These are phyloP conservation scores for Fomitopsis serialis DNA, from an alignment of 768 basidiomycete species.

Conservation along the genomic window DNA sequence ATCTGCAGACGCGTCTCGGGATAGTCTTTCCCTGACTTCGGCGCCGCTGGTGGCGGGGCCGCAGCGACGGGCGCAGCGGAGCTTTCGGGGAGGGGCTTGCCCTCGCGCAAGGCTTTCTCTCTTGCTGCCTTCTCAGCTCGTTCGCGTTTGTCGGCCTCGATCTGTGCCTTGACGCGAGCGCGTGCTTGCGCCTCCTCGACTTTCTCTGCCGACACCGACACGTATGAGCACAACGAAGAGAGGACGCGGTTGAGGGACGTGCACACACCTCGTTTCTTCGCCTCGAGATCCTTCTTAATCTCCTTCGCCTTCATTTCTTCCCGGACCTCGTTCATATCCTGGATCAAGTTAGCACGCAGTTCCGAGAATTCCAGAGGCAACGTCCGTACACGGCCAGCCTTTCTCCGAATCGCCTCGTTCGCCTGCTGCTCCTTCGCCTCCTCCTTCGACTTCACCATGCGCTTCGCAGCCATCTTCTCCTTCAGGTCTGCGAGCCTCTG, in stretches of 20 bases:
- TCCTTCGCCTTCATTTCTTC: constrained; percentile 79
- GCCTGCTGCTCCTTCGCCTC: constrained; percentile 69
- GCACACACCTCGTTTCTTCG: constrained; percentile 64
- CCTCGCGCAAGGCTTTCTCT: constrained; percentile 90
- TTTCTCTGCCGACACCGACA: constrained; percentile 84
- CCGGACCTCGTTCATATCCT: constrained; percentile 70
- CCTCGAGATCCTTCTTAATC: constrained; percentile 76
- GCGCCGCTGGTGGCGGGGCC: constrained; percentile 29
- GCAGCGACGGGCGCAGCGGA: constrained; percentile 25
- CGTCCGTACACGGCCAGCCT: constrained; percentile 66
- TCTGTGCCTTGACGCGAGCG: constrained; percentile 87
- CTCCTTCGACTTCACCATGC: constrained; percentile 61
- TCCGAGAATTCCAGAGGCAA: neutral
- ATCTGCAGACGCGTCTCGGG: constrained; percentile 89
- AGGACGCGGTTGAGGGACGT: neutral
- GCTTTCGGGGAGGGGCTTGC: constrained; percentile 39
- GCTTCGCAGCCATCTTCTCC: constrained; percentile 76
- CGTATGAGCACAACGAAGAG: too few relatives aligned
- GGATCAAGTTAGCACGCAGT: neutral
- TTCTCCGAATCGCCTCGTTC: constrained; percentile 78
- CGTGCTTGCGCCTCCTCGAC: constrained; percentile 80
- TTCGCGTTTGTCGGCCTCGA: constrained; percentile 88
- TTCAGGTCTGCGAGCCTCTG: constrained; percentile 75
- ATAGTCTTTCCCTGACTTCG: constrained; percentile 64
- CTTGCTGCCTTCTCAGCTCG: constrained; percentile 84